phyloP scores from a whole-genome alignment of 495 filamentous ascomycete species.

The Cercophora scortea region DNA sequence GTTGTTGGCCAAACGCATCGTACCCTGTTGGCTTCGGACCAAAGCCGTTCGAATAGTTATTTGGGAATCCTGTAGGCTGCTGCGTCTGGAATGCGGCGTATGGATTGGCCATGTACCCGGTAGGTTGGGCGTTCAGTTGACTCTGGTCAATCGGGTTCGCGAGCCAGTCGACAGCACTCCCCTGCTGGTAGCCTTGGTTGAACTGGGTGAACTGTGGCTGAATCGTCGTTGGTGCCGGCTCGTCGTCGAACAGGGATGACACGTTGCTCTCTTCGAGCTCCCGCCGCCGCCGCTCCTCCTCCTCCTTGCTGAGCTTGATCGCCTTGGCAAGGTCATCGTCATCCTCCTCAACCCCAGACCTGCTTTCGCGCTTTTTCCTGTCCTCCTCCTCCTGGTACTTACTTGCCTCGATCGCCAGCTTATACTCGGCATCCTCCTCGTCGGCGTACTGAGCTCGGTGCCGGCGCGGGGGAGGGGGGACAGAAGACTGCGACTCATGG shows the following conservation, averaged over 20 bases:
- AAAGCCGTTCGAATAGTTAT: slow-evolving; percentile 44
- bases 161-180: slow-evolving; percentile 89
- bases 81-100: slow-evolving; percentile 48
- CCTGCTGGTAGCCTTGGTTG: slow-evolving; percentile 97
- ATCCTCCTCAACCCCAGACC: slow-evolving; percentile 50
- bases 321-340: slow-evolving; percentile 91
- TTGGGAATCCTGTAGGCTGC: slow-evolving; percentile 58
- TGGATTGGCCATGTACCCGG: slow-evolving; percentile 79
- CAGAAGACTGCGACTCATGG: too few relatives aligned
- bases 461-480: slow-evolving; percentile 35
- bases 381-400: slow-evolving; percentile 95
- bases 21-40: slow-evolving; percentile 26
- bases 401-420: slow-evolving; percentile 89
- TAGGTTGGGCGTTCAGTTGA: slow-evolving; percentile 63
- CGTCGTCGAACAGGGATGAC: slow-evolving; percentile 79
- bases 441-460: slow-evolving; percentile 47
- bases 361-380: slow-evolving; percentile 66
- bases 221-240: slow-evolving; percentile 45
- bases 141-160: slow-evolving; percentile 79
- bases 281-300: slow-evolving; percentile 75
- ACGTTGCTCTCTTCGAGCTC: slow-evolving; percentile 90
- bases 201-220: slow-evolving; percentile 76
- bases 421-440: slow-evolving; percentile 90
- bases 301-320: slow-evolving; percentile 92
- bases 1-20: slow-evolving; percentile 41